A percentile compares a stretch with the other conserved stretches of the same genome.
phyloP scores from a whole-genome alignment of 192 early-diverging fungal genomes.

The Coemansia sp. region DNA sequence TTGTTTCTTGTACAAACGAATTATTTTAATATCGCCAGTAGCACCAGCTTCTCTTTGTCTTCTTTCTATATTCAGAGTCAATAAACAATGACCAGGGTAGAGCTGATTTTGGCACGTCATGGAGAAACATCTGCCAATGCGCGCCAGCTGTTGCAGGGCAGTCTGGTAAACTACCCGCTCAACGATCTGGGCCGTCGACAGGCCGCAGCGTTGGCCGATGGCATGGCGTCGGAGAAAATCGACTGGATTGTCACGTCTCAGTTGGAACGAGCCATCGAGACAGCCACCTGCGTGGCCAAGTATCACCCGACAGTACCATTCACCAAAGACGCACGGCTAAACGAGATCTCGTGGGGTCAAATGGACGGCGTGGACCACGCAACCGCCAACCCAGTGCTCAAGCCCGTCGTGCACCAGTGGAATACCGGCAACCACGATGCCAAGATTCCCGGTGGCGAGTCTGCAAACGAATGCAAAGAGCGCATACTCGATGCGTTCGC shows the following conservation, averaged over 20 bases:
- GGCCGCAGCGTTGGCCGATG: conserved; percentile 21
- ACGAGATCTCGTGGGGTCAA: conserved; percentile 47
- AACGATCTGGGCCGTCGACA: conserved; percentile 29
- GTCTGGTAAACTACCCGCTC: conserved; percentile 25
- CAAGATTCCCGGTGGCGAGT: conserved; percentile 33
- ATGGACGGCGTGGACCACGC: conserved; percentile 23
- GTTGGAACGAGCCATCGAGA: conserved; percentile 34
- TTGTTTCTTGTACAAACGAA: background rate
- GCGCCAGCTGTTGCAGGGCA: conserved; percentile 25
- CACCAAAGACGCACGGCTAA: conserved; percentile 29
- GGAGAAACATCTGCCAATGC: conserved; percentile 46
- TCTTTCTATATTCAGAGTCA: background rate
- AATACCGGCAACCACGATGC: conserved; percentile 33
- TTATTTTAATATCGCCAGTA: too few species aligned
- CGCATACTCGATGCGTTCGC: conserved; percentile 24
- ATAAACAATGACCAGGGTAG: conserved; percentile 1
- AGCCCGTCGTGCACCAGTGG: conserved; percentile 18
- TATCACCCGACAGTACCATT: conserved; percentile 24
- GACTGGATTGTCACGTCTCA: conserved; percentile 41
- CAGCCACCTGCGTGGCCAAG: conserved; percentile 16
- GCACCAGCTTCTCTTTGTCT: background rate
- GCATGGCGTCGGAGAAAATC: conserved; percentile 17
- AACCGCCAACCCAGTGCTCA: conserved; percentile 5
- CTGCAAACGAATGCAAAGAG: conserved; percentile 27
- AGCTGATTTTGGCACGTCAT: conserved; percentile 37